A percentile compares a stretch with the other conserved stretches of the same genome.
phyloP scores from a whole-genome alignment of 106 monocot species.

The Ottelia alismoides region DNA sequence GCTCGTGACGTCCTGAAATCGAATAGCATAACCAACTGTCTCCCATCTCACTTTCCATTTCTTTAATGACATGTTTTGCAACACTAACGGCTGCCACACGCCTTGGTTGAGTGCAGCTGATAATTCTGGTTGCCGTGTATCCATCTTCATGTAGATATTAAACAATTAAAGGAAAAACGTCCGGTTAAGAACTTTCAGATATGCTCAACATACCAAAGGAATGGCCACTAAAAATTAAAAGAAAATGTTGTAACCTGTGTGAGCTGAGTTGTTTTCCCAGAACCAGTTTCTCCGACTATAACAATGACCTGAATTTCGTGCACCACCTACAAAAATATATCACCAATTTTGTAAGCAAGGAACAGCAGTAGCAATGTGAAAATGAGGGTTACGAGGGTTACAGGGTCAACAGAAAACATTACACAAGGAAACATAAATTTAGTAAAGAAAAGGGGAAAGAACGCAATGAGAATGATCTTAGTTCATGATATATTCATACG shows the following conservation, averaged over 20 bases:
- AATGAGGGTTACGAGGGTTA: too few species aligned
- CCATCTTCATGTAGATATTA: constrained; percentile 88
- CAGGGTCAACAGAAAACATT: too few species aligned
- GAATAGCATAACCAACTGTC: constrained; percentile 88
- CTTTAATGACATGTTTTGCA: constrained; percentile 85
- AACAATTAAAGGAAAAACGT: neutral
- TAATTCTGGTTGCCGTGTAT: constrained; percentile 51
- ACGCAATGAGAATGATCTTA: too few species aligned
- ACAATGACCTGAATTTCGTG: constrained; percentile 90
- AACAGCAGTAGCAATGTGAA: too few species aligned
- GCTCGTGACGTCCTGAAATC: constrained; percentile 86
- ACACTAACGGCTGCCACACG: constrained; percentile 99
- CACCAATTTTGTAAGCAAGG: too few species aligned
- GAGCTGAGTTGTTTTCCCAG: constrained; percentile 89
- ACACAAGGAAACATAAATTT: too few species aligned
- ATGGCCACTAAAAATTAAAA: neutral
- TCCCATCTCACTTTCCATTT: constrained; percentile 73
- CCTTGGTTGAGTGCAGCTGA: constrained; percentile 95
- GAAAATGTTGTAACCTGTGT: constrained; percentile 33
- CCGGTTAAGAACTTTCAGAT: too few species aligned
- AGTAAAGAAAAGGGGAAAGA: too few species aligned
- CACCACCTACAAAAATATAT: too few species aligned
- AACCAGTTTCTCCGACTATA: constrained; percentile 97
- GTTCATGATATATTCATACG: too few species aligned
- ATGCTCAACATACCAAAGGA: neutral